Percentiles rank a stretch among this genome's conserved stretches.
These are phyloP conservation scores for Colletotrichum spaethianum DNA, from an alignment of 2,329 filamentous ascomycete species.

Conservation along the genomic window DNA sequence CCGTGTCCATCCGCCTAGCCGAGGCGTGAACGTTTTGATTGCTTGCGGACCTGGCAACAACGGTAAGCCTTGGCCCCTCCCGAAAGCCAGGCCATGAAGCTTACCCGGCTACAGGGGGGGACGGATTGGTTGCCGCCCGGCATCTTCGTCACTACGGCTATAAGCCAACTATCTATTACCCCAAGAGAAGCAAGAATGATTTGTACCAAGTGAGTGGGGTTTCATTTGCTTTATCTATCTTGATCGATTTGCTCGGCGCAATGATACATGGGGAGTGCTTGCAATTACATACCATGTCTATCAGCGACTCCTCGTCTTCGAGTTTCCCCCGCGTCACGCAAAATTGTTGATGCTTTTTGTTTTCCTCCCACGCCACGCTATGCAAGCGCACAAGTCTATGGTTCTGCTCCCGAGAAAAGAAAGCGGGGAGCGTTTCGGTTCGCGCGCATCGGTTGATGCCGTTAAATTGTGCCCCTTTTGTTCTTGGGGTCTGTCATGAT, in stretches of 20 bases:
- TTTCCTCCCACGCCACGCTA: slow-evolving; percentile 22
- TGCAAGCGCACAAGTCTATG: slow-evolving; percentile 25
- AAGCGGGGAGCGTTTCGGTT: slow-evolving; percentile 18
- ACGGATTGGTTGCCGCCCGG: slow-evolving; percentile 93
- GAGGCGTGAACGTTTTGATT: slow-evolving; percentile 82
- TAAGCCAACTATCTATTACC: slow-evolving; percentile 89
- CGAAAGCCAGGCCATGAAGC: slow-evolving; percentile 17
- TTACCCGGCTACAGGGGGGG: slow-evolving; percentile 74
- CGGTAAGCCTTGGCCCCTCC: slow-evolving; percentile 56
- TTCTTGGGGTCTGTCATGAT: neutral
- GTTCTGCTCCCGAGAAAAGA: slow-evolving; percentile 27
- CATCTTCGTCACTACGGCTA: slow-evolving; percentile 96
- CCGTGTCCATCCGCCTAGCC: slow-evolving; percentile 81
- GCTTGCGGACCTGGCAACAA: slow-evolving; percentile 91
- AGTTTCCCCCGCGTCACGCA: slow-evolving; percentile 2
- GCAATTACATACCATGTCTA: slow-evolving; percentile 25
- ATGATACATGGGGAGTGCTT: slow-evolving; percentile 23
- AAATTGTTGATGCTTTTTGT: neutral
- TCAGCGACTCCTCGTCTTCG: slow-evolving; percentile 29
- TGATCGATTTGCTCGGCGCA: slow-evolving; percentile 14
- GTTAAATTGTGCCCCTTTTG: neutral
- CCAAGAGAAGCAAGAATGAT: slow-evolving; percentile 91
- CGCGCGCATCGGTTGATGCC: slow-evolving; percentile 20
- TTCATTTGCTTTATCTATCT: slow-evolving; percentile 33
- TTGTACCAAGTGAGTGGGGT: slow-evolving; percentile 79